Base-by-base conservation (phyloP, 805 yeast species). In the Candida railenensis region DNA sequence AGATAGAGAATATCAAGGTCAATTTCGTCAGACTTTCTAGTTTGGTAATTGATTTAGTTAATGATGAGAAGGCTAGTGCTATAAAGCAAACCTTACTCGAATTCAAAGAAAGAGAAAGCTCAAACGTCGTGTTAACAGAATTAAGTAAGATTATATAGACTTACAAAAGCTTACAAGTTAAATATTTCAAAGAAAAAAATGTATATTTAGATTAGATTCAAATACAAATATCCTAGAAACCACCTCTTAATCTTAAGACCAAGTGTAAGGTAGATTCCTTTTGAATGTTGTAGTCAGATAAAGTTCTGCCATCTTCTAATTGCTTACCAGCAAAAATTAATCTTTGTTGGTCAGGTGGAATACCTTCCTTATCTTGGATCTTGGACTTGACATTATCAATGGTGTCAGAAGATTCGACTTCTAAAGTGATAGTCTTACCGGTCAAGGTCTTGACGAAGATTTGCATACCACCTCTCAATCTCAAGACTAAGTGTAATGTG, bases 191-290 rank as follows among this genome's bases (percentile, higher is more conserved):
- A 28, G 22, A 42, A 14, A 34, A 20, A 42, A 32, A 16, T 19
- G n/a, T 28, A 39, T 28, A 22, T 16, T 18, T 15, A 18, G 8
- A 9, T 40, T 30, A 12, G 16, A 32, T 25, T 40, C 14, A 14
- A 22, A 16, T 25, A 18, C 15, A 40, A 15, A 12, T 21, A 14
- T 39, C 59, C 59, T 72, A 72, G 63, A 63, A 61, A 80, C 96
- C 97, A 81, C 98, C 98, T 82, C 97, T 89, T 73, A 92, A 87
- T 83, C 97, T 90, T 59, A 92, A 80, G 58, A 92, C 98, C 79
- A 92, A 84, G 76, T 92, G 97, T 47, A 91, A 76, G 53, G 97
- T 91, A 55, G 97, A 89, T 78, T 91, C 97, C 82, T 91, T 91
- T 79, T 90, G 96, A 74, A 91, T 91, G 87, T 91, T 91, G 92